Evolutionary conservation across 2,329 filamentous ascomycete genomes (phyloP).

Genomic region (Herpotrichia juniperi): DNA sequence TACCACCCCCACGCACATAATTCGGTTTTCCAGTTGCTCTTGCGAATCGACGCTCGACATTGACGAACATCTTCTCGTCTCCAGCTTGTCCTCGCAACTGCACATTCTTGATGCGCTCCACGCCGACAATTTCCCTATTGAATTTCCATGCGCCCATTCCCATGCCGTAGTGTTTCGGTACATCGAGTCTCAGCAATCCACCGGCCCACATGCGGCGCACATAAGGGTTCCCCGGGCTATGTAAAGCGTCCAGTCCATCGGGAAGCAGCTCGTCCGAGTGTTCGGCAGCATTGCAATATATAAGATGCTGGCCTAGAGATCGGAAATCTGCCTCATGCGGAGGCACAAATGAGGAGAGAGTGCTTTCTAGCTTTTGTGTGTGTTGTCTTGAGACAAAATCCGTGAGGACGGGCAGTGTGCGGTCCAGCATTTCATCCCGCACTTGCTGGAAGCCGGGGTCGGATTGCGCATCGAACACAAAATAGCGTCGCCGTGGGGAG

Average conservation of each 20-base stretch:
- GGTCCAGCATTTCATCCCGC: constrained; percentile 51
- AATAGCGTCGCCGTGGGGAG: constrained; percentile 17
- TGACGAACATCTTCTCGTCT: constrained; percentile 63
- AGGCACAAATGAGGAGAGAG: constrained; percentile 30
- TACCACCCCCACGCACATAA: neutral
- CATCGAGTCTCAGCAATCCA: constrained; percentile 67
- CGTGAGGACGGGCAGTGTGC: constrained; percentile 54
- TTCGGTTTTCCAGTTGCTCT: neutral
- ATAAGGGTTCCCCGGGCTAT: constrained; percentile 76
- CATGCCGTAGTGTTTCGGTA: constrained; percentile 10
- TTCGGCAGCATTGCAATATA: constrained; percentile 81
- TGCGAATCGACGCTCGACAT: constrained; percentile 56
- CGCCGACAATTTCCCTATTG: constrained; percentile 32
- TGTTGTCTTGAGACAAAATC: constrained; percentile 65
- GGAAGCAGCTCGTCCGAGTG: constrained; percentile 67
- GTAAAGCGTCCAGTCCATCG: constrained; percentile 84
- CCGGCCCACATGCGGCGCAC: constrained; percentile 87
- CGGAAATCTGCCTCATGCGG: constrained; percentile 38
- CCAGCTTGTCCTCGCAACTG: constrained; percentile 54
- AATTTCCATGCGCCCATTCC: constrained; percentile 12
- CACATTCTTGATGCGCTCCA: constrained; percentile 55
- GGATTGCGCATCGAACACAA: constrained; percentile 12
- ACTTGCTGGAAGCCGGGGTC: constrained; percentile 33
- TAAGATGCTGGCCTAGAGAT: constrained; percentile 77
- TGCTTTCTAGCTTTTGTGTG: constrained; percentile 68